Base-by-base conservation (phyloP, 805 yeast genomes). In the Kodamaea fukazawae region DNA sequence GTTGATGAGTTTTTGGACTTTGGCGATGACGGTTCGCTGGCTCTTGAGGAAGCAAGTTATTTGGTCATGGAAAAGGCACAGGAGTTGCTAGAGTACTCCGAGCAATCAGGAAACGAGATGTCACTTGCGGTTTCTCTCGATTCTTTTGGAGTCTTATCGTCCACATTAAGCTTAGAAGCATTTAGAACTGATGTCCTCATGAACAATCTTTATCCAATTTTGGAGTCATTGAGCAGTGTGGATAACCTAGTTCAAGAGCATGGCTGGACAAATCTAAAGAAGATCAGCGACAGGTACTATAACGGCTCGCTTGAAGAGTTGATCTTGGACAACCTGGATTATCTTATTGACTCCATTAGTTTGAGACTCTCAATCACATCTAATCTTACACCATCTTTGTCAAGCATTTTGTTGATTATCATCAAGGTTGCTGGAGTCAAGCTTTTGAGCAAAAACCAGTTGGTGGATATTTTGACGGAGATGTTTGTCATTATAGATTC, bases 301-400 rank as follows among this genome's bases (percentile, higher is more conserved):
- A 51, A 65, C 25, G 83, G 83, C 0, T 78, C 87, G 0, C 59
- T 90, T 2, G 65, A 65, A 25, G 58, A 60, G 2, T 54, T 91
- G 43, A 68, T 93, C 2, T 51, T 71, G 27, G 79, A 78, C 17
- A 91, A 89, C 55, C 72, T 80, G 41, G 96, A 91, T 51, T 90
- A 90, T 54, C 60, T 91, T 13, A 65, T 89, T 11, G 97, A 93
- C 55, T 65, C 88, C 0, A 65, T 89, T n/a, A 83, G 95, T 2
- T 60, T 79, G 20, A 76, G 75, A 45, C 64, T 93, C 38, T 78
- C 87, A 18, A 76, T 84, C 2, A 79, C 89, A 4, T 70, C 81
- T 40, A 56, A 61, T 17, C 73, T 91, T 4, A 76, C 88, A 1
- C 91, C 96, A 2, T 71, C 88, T 7, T 74, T 88, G 3, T 73